These are phyloP conservation scores for Blastosporella zonata DNA, from an alignment of 1,284 basidiomycete species.

Conservation along the genomic window DNA sequence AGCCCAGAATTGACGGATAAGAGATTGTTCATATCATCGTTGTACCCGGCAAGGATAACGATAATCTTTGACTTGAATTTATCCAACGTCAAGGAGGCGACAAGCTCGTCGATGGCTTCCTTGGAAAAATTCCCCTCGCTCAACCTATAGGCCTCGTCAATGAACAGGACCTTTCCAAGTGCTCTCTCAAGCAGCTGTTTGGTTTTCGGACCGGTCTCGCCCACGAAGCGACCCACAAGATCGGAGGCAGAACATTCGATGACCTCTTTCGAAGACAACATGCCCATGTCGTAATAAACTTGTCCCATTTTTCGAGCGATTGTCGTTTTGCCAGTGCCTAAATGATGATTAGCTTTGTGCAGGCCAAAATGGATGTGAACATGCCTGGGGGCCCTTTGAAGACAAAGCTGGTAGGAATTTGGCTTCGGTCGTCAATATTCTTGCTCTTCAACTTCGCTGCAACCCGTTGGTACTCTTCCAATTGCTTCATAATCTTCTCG, in stretches of 20 bases:
- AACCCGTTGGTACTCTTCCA: conserved; percentile 50
- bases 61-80: conserved; percentile 54
- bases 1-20: conserved; percentile 57
- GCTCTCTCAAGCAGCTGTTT: conserved; percentile 55
- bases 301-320: conserved; percentile 51
- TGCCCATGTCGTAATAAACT: conserved; percentile 66
- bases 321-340: conserved; percentile 51
- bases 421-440: conserved; percentile 41
- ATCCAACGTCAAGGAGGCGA: conserved; percentile 56
- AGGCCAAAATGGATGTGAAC: neutral
- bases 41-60: conserved; percentile 67
- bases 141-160: conserved; percentile 66
- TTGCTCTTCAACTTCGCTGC: conserved; percentile 40
- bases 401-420: conserved; percentile 64
- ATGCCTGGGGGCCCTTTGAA: conserved; percentile 71
- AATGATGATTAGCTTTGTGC: neutral
- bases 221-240: conserved; percentile 60
- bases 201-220: conserved; percentile 67
- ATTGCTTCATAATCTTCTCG: conserved; percentile 47
- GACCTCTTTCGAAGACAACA: conserved; percentile 54
- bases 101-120: conserved; percentile 67
- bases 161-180: conserved; percentile 60
- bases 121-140: conserved; percentile 58
- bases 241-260: conserved; percentile 66
- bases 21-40: conserved; percentile 60